A percentile compares a stretch with the other conserved stretches of the same genome.
These are phyloP conservation scores for Nicotiana paniculata DNA, from an alignment of 257 asterid species.

Conservation along the genomic window DNA sequence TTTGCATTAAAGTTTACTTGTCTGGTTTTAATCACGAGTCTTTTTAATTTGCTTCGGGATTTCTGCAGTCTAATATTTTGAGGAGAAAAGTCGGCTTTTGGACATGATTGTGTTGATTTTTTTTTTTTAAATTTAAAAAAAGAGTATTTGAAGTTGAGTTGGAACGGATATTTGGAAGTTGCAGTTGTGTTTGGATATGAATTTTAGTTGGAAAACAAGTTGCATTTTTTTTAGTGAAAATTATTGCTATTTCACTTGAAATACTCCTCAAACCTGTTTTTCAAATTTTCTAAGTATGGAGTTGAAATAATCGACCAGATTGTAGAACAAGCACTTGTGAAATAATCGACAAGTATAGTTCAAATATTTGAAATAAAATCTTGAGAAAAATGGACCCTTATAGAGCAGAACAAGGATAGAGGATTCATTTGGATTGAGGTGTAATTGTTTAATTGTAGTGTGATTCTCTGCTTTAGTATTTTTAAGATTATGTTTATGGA, in stretches of 20 bases:
- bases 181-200: not conserved
- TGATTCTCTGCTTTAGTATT: constrained; percentile 14
- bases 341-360: too few species aligned
- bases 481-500: constrained; percentile 16
- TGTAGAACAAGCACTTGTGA: too few species aligned
- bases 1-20: not conserved
- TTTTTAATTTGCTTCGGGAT: not conserved
- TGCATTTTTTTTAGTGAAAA: too few species aligned
- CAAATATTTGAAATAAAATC: too few species aligned
- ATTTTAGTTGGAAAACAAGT: not conserved
- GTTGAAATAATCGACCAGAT: too few species aligned
- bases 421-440: not conserved
- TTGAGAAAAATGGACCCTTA: not conserved
- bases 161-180: not conserved
- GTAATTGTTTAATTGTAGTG: not conserved
- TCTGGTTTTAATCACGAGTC: not conserved
- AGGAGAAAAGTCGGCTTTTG: not conserved
- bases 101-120: not conserved
- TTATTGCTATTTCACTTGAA: too few species aligned
- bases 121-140: too few species aligned
- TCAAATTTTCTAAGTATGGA: too few species aligned
- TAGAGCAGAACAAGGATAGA: not conserved
- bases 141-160: not conserved
- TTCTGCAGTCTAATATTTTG: not conserved
- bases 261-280: too few species aligned